Base-by-base conservation (phyloP, 2,329 filamentous ascomycete genomes). In the Fusarium sublunatum region DNA sequence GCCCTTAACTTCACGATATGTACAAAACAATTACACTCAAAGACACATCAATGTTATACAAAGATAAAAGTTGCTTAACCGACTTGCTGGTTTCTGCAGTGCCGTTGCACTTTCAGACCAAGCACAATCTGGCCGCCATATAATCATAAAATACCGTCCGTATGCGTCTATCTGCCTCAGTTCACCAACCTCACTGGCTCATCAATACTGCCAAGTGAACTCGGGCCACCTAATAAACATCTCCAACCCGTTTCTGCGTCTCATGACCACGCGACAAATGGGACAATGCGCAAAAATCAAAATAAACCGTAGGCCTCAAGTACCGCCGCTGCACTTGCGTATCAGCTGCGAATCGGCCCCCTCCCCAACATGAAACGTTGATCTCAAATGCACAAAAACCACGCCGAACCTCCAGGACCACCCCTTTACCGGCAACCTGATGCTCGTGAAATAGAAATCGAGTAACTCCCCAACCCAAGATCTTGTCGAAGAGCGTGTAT, bases 401-500 rank as follows among this genome's bases (percentile, higher is more conserved):
- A 61, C 64, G 66, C 68, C 66, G 47, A 59, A 53, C 57, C 60
- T 41, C 53, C 61, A 57, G 40, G 41, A 57, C 64, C 49, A 32
- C 57, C 66, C 64, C 52, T 43, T 58, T 53, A 68, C 64, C 64
- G 58, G 50, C 67, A 64, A 53, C 66, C 53, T 54, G 43, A 64
- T 70, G 61, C 57, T 69, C 61, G 46, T 68, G 32, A 53, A 64
- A 48, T 61, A 65, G 43, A 65, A 58, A 51, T 64, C 58, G 54
- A 65, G 52, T 48, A 65, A 60, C 59, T 68, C 67, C 65, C 58
- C 58, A 60, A 58, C 57, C 59, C 57, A 56, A 61, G 48, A 35
- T 64, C 63, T 59, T 65, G 55, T 63, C 59, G 50, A 58, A 61
- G 60, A 64, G 57, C 64, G 53, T 70, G 34, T 65, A 67, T 68